Base-by-base conservation (phyloP, 371 early-diverging fungal genomes). In the Mortierella sp. region DNA sequence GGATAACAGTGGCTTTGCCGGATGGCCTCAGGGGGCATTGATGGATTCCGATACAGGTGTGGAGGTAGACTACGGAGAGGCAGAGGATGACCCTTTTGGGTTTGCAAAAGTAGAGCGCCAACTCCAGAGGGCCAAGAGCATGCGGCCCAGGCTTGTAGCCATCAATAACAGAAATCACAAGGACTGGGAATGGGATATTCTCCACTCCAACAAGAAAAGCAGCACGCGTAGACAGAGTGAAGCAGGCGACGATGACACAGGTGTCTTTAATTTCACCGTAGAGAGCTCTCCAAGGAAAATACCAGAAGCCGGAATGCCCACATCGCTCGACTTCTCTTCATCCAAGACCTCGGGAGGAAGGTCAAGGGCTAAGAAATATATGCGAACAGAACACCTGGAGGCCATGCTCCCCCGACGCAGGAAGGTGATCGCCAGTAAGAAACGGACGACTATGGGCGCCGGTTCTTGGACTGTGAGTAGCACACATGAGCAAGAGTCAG, bases 301-400 rank as follows among this genome's bases (percentile, higher is more conserved):
- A 11, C 73, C 73, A 2, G 73, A 73, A 27, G 73, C 73, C 19
- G 73, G 73, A 15, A 51, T 67, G 63, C 73, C 73, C 1, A 12
- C 32, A 2, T 56, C 65, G 12, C 24, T 47, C 39, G 72, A 64
- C 5, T 48, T 46, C 0, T 24, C 61, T 12, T 31, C 56, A 7
- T 3, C 58, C 0, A 26, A 34, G 14, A 7, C 42, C 2, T 39
- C 11, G 12, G 51, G 23, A 12, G 49, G 43, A 52, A 44, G 27
- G 14, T 3, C 17, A 8, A 42, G 46, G 37, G 41, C 41, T 37
- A 62, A 47, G n/a, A 51, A 51, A 26, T 58, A 49, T 17, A 26
- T 59, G 44, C 47, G 24, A 8, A 62, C 73, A 5, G 67, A 73
- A 47, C 55, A 59, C 6, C 41, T 67, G 9, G 60, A 67, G 15